Base-by-base conservation (phyloP, 2,329 filamentous ascomycete species). In the Ramichloridium luteum region DNA sequence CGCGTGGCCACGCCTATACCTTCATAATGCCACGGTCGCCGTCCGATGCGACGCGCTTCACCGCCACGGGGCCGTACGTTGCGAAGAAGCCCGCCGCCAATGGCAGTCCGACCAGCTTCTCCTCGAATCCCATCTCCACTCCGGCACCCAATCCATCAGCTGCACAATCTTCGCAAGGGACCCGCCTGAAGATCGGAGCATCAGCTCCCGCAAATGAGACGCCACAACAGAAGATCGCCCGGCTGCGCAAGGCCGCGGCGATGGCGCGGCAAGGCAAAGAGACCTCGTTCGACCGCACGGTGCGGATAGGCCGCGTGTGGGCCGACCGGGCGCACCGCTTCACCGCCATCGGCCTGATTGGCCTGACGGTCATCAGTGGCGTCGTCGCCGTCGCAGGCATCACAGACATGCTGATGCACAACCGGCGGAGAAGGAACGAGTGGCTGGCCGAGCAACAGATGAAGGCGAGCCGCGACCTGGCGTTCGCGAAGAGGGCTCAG, bases 31-130 rank as follows among this genome's bases (percentile, higher is more conserved):
- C 78, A 38, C 77, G 79, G 53, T 81, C 74, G 60, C 76, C 80
- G 54, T 73, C 72, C 48, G 81, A 86, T 56, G 81, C 82, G 45
- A 90, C 82, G 49, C 77, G 80, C 53, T 90, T 81, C 58, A 81
- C 77, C 11, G 62, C 74, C 15, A 79, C 74, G 12, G 73, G 68
- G 38, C 75, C 75, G 20, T 80, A 84, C 59, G 80, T 79, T 47
- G 68, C 69, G 43, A 72, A 74, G 44, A 80, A 80, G 54, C 57
- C 67, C 25, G 55, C 59, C 22, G 31, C 37, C 25, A 25, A 32
- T 25, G 40, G 37, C 36, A 43, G 45, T 22, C 47, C 43, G 25
- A 51, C 55, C 30, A 30, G 48, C 23, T 45, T 50, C 34, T 46
- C 46, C 23, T 35, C 34, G 6, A 39, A 43, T 12, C 40, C 46